These are phyloP conservation scores for Vaccinium vitisidaea DNA, from an alignment of 148 eudicot genomes.

Conservation along the genomic window DNA sequence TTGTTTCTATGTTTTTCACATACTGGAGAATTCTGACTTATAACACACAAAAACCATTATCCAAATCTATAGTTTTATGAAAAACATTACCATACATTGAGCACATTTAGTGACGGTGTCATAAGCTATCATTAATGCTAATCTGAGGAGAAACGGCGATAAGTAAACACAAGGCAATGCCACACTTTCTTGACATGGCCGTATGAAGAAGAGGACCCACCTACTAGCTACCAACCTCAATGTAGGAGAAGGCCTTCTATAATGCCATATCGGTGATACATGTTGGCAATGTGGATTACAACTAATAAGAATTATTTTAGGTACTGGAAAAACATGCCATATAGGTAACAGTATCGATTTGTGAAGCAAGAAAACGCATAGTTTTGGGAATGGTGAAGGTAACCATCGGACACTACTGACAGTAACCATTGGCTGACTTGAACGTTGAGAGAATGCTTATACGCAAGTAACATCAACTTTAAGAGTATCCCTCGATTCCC, in stretches of 20 bases:
- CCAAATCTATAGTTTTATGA: neutral
- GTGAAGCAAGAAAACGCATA: neutral
- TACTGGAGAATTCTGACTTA: neutral
- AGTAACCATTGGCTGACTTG: neutral
- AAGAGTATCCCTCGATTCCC: neutral
- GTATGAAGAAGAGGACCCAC: neutral
- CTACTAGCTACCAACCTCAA: neutral
- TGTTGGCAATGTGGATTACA: neutral
- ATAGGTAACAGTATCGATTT: neutral
- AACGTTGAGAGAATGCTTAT: neutral
- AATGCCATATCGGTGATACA: neutral
- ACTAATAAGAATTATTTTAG: neutral
- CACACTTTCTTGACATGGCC: neutral
- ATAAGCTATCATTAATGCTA: neutral
- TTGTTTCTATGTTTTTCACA: no score
- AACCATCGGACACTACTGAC: neutral
- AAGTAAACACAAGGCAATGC: neutral
- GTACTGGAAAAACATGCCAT: neutral
- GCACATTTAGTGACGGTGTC: neutral
- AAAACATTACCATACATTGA: neutral
- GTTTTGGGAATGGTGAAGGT: neutral
- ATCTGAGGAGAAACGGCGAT: neutral
- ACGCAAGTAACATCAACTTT: neutral
- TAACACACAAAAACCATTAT: neutral
- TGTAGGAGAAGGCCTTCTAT: neutral